Base-by-base conservation (phyloP, 2,329 filamentous ascomycete species). In the Colletotrichum brevisporum region DNA sequence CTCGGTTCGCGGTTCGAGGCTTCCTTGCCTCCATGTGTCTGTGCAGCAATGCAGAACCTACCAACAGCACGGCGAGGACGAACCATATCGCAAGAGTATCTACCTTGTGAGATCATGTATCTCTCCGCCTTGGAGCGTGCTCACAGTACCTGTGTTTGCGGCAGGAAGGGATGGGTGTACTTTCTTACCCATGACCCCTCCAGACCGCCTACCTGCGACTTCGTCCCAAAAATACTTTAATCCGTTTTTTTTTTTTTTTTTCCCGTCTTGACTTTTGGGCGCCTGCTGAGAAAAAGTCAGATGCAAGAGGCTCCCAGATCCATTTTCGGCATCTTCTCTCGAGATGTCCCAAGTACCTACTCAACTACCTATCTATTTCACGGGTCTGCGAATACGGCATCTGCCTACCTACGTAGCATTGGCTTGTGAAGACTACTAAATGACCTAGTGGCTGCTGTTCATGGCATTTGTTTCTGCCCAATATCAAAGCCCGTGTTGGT, bases 191-290 rank as follows among this genome's bases (percentile, higher is more conserved):
- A 50, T 53, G 60, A 65, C 53, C 60, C 60, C 53, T 68, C 54
- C 41, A 54, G 66, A 68, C 65, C 61, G 65, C 61, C 45, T 26
- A 52, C 52, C 18, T 64, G 21, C 45, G 31, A 63, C 53, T 41
- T 65, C 61, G 54, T 68, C 65, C 61, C 60, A 65, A 58, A 63
- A 65, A 43, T 6, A 55, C 36, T 65, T 58, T 27, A 43, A 61
- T 39, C 24, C 10, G 59, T 68, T 48, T 68, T 39, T 54, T 41
- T 62, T 18, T 12, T 60, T 16, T 3, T 26, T n/a, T 41, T 27
- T 13, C 2, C 2, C n/a, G 1, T 50, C 10, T 3, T 16, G 16
- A 15, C 47, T 36, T 16, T 31, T 26, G n/a, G 31, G 31, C n/a
- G 36, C 41, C 41, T 43, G 13, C 41, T 15, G 10, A 13, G 8